Evolutionary conservation across 768 basidiomycete species (phyloP), one percentile per base, ranked within the genome.

Genomic region (Hortiboletus flavorubellus): DNA sequence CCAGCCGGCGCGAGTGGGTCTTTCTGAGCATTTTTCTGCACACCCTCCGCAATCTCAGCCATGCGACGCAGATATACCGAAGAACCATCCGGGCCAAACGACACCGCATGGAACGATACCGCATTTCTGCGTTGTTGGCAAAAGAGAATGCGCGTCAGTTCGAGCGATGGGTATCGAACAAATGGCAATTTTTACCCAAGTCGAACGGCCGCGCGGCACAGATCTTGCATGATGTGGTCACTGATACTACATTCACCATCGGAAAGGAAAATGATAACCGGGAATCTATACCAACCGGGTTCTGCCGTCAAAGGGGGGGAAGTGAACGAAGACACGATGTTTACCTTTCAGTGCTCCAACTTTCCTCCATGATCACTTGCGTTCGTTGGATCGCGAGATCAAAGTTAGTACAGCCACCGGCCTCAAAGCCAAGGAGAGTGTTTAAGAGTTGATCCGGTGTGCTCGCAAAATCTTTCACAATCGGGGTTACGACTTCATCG

Each of bases 21-120:
- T 29, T 58, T 66, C 1, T 79, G 79, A 0, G 77, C 76, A 35
- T 62, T 69, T 34, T 70, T 76, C 56, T 83, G 78, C 3, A 76
- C 72, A 44, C 79, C 76, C 7, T 59, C 62, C 0, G 84, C 83
- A n/a, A 84, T 74, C 6, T 76, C 64, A 1, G 76, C 74, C 84
- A 85, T 85, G 16, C 76, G 70, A 26, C 73, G 72, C 23, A 86
- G 67, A 41, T 60, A 56, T 5, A 8, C 39, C 41, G 57, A 61
- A 9, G 41, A 61, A 33, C 10, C 37, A 12, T 69, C 60, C 1
- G 69, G 68, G 5, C 81, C 84, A 40, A 86, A 85, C 0, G 79
- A 76, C n/a, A 86, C 79, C 0, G 83, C 64, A 43, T 85, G 84
- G 61, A 85, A 80, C 0, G 83, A 82, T 1, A 83, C 68, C 1